A percentile compares a stretch with the other conserved stretches of the same genome.
These are phyloP conservation scores for Solanum virginianum DNA, from an alignment of 257 asterid species.

Conservation along the genomic window DNA sequence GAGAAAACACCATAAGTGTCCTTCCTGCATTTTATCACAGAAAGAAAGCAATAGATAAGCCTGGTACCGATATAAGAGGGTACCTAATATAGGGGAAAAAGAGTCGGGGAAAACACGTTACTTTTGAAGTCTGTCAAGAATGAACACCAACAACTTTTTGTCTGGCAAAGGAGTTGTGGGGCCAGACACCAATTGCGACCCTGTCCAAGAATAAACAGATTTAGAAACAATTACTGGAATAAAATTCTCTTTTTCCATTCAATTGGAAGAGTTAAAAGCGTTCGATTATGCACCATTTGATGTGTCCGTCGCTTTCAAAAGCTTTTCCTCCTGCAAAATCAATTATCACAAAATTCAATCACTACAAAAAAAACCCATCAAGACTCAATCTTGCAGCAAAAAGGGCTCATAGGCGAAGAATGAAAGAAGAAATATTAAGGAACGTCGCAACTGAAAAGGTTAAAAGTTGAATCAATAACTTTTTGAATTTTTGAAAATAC, in stretches of 20 bases:
- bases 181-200: slow-evolving; percentile 69
- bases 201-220: slow-evolving; percentile 46
- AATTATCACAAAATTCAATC: background rate
- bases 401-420: background rate
- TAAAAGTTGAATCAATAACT: background rate
- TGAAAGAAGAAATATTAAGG: background rate
- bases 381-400: background rate
- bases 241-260: background rate
- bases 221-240: background rate
- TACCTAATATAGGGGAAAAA: slow-evolving; percentile 5
- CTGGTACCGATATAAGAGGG: background rate
- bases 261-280: background rate
- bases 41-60: background rate
- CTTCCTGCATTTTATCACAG: slow-evolving; percentile 49
- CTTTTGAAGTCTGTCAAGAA: slow-evolving; percentile 99
- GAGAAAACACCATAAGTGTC: slow-evolving; percentile 89
- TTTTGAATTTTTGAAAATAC: background rate
- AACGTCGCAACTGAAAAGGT: background rate
- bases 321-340: slow-evolving; percentile 54
- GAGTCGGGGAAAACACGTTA: slow-evolving; percentile 14
- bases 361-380: background rate
- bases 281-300: slow-evolving; percentile 42
- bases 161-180: slow-evolving; percentile 98
- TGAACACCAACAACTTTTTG: slow-evolving; percentile 81
- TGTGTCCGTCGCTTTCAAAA: slow-evolving; percentile 53